phyloP scores from a whole-genome alignment of 2,329 filamentous ascomycete species.

The Botryotinia globosa region DNA sequence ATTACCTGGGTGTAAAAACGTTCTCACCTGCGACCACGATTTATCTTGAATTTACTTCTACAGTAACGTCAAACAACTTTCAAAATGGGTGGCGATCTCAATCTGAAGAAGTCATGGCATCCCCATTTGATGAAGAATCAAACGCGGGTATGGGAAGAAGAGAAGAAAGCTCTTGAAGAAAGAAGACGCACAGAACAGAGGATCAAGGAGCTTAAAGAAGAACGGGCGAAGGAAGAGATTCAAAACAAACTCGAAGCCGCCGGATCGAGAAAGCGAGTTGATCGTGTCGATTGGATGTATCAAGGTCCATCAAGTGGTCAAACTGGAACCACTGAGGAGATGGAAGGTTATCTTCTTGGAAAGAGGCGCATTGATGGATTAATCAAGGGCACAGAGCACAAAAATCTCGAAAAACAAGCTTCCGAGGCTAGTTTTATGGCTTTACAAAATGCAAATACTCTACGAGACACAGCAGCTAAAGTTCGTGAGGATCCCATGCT shows the following conservation, averaged over 20 bases:
- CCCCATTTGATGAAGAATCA: conserved; percentile 89
- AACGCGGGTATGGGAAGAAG: conserved; percentile 83
- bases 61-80: conserved; percentile 31
- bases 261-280: conserved; percentile 74
- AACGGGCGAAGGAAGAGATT: conserved; percentile 87
- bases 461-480: conserved; percentile 79
- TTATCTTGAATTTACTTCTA: background rate
- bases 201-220: conserved; percentile 89
- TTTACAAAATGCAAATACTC: conserved; percentile 66
- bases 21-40: too few species aligned
- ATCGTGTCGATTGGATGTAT: conserved; percentile 98
- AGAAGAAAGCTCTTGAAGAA: conserved; percentile 89
- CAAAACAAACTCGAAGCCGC: conserved; percentile 85
- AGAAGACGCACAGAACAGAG: conserved; percentile 91
- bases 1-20: background rate
- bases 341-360: conserved; percentile 88
- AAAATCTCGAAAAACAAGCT: conserved; percentile 75
- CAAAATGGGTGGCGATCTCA: conserved; percentile 91
- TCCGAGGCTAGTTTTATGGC: conserved; percentile 59
- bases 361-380: conserved; percentile 89
- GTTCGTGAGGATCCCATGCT: conserved; percentile 87
- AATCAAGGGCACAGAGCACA: conserved; percentile 75
- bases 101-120: conserved; percentile 94
- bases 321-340: conserved; percentile 77
- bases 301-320: conserved; percentile 77